Base-by-base conservation (phyloP, 345 rosid genomes). In the Chamaenerion angustifolium region DNA sequence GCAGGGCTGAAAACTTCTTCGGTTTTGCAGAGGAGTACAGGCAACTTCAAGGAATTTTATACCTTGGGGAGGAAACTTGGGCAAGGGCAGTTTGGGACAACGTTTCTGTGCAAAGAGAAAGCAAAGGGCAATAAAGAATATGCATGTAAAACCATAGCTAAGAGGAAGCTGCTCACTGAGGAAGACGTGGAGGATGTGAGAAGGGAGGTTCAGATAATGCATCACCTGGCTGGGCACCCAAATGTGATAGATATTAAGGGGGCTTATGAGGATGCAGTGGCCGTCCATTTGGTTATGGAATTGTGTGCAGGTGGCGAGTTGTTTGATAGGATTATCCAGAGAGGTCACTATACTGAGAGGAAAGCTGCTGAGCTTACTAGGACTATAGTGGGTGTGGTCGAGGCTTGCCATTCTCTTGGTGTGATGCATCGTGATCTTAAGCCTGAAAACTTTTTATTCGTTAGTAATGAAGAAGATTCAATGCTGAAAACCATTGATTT, bases 141-240 rank as follows among this genome's bases (percentile, higher is more conserved):
- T 18, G 77, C 77, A 6, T 73, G 77, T 59, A 73, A 73, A 62
- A 65, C 77, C 10, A 73, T 73, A 19, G 74, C 77, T 4, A 73
- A 73, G 61, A 63, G 74, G 59, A 73, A 73, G 71, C 45, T 73
- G 59, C 51, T 68, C 10, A 59, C 71, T 12, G 58, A 43, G 37
- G 77, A 72, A 46, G 77, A 72, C 48, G 78, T 73, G n/a, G 78
- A 73, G 48, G 78, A 73, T 57, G 78, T 73, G 27, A 56, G 74
- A 57, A 69, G 78, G 46, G 78, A 73, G 57, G 71, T 73, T 60
- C 78, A 69, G 75, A 73, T 73, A 62, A 73, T 73, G 78, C 78
- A 73, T 51, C 78, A 73, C 55, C 63, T 73, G 61, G 71, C 65
- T 4, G 77, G 74, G 10, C 74, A 69, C 43, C 69, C 77, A 0